Evolutionary conservation across 768 basidiomycete species (phyloP), one percentile per base, ranked within the genome.

Genomic region (Amanita polypyramis): DNA sequence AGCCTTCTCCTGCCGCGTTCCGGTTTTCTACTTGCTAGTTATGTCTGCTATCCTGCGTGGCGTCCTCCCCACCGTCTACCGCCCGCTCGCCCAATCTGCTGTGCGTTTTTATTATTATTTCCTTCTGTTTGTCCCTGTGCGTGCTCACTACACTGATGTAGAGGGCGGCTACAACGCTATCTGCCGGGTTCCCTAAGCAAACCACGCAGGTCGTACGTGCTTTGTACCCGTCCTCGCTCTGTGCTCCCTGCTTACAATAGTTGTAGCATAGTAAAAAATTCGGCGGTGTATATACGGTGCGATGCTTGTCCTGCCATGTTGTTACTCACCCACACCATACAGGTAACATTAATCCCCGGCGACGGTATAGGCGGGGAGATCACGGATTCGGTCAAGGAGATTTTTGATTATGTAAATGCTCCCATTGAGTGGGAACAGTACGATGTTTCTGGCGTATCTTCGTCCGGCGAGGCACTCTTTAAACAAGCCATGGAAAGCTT

Each of bases 341-440:
- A 92, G 89, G 91, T 96, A 57, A 97, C 94, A 50, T 81, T 97
- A 60, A 95, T 98, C 57, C 94, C 95, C 38, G 96, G 96, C 55
- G 96, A 99, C 62, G 96, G 96, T 70, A 84, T 99, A 59, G 96
- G 96, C 54, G 78, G 80, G 59, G 96, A 99, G 70, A 91, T 99
- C 61, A 91, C 95, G 51, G 90, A 95, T 68, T 94, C 92, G 1
- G 94, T 99, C 56, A 98, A 99, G 70, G 94, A 98, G 68, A 94
- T 99, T 62, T 99, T 99, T 62, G 91, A 95, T 65, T 77, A 89
- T 56, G 80, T 92, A 62, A 99, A 98, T 62, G 96, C 94, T 27
- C 96, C 96, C 65, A 95, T 99, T 68, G 91, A 97, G 63, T 96
- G 91, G 89, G 94, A 97, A 60, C 93, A 97, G 65, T 97, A 94